Conservation (phyloP, 129 eudicot species). For the Pseudognaphalium luteoalbum region DNA sequence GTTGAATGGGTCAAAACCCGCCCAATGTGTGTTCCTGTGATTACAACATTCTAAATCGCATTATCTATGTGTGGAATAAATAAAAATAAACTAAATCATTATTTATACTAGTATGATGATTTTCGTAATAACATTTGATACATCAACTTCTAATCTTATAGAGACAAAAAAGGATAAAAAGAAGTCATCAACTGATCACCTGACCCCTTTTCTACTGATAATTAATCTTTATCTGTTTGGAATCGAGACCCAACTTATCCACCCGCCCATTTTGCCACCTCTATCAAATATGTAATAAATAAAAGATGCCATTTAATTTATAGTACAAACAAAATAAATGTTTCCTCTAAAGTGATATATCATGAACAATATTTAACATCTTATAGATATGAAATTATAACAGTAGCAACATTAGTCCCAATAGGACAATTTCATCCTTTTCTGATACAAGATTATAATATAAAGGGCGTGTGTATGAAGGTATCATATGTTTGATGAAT, state of each 20-base stretch:
- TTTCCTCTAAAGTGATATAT: background rate
- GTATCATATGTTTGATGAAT: background rate
- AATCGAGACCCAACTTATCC: background rate
- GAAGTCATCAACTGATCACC: background rate
- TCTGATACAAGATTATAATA: background rate
- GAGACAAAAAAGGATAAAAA: too few species aligned
- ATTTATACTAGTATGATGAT: too few species aligned
- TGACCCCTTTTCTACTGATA: background rate
- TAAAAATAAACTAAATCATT: too few species aligned
- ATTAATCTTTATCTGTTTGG: background rate
- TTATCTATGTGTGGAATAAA: too few species aligned
- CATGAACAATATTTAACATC: background rate
- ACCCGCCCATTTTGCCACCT: background rate
- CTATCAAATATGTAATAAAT: background rate
- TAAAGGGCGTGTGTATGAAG: too few species aligned
- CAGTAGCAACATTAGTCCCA: background rate
- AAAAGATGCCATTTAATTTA: background rate
- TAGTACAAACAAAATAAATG: background rate
- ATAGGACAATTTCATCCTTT: slow-evolving; percentile 1
- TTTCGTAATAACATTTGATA: too few species aligned
- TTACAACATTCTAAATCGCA: background rate
- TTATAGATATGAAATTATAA: background rate
- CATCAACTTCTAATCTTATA: background rate
- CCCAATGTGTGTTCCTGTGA: background rate
- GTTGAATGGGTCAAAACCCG: background rate